A percentile compares a stretch with the other conserved stretches of the same genome.
phyloP scores from a whole-genome alignment of 441 rosid species.

The Populus trichocarpa region DNA sequence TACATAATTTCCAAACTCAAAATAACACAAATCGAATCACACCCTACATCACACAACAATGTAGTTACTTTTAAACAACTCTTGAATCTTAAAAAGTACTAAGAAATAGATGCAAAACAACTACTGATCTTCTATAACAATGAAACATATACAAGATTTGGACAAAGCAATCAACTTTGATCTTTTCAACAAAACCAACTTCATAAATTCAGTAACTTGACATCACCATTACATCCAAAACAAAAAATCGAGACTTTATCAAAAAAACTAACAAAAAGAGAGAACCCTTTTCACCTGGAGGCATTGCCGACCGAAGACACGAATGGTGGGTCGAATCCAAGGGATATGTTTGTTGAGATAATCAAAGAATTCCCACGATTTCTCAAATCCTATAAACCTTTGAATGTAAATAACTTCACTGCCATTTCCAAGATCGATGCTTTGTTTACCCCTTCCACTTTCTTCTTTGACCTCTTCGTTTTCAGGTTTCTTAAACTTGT shows the following conservation, averaged over 20 bases:
- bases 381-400: conserved; percentile 42
- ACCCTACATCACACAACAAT: not conserved
- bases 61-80: not conserved
- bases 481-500: conserved; percentile 11
- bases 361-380: conserved; percentile 59
- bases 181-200: not conserved
- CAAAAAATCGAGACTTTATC: not conserved
- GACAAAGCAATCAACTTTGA: not conserved
- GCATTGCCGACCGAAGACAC: conserved; percentile 72
- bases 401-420: conserved; percentile 59
- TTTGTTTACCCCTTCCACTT: conserved; percentile 15
- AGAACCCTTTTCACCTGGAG: conserved; percentile 45
- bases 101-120: not conserved
- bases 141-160: not conserved
- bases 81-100: not conserved
- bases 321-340: conserved; percentile 82
- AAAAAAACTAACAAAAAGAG: not conserved
- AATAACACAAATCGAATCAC: not conserved
- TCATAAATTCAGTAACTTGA: not conserved
- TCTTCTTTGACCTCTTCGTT: not conserved
- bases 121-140: not conserved
- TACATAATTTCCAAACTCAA: not conserved
- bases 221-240: not conserved
- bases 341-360: conserved; percentile 68
- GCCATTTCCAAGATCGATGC: conserved; percentile 62